Percentiles rank a stretch among this genome's conserved stretches.
Conservation (phyloP, 2,329 filamentous ascomycete species). For the Penicillium sp. region DNA sequence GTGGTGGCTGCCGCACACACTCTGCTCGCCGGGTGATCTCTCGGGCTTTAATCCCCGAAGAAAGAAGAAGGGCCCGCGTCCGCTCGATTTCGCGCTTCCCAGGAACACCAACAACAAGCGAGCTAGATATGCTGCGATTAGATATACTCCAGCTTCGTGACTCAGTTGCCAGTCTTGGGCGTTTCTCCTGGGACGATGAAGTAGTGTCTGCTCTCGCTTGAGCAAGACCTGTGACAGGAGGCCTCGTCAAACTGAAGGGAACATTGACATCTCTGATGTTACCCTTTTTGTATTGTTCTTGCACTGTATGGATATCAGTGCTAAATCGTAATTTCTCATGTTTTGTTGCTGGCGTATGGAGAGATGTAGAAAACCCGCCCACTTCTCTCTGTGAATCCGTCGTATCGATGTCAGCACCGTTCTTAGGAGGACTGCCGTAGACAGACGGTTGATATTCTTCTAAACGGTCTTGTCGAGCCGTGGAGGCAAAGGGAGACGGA, state of each 20-base stretch:
- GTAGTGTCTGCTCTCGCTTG: slow-evolving; percentile 34
- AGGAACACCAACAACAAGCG: slow-evolving; percentile 35
- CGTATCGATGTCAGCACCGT: no score
- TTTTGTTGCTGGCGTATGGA: no score
- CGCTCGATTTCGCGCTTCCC: slow-evolving; percentile 69
- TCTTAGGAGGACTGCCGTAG: no score
- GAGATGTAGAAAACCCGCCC: no score
- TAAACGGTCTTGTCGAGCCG: no score
- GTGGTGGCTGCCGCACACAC: slow-evolving; percentile 32
- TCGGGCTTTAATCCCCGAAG: slow-evolving; percentile 80
- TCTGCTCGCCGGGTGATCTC: slow-evolving; percentile 64
- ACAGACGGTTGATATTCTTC: no score
- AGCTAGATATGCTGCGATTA: slow-evolving; percentile 37
- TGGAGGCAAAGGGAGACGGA: no score
- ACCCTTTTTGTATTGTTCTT: no score
- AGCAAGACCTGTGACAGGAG: slow-evolving; percentile 43
- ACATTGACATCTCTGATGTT: no score
- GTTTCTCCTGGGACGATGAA: slow-evolving; percentile 25
- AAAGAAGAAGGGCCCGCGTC: slow-evolving; percentile 66
- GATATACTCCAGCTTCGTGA: slow-evolving; percentile 54
- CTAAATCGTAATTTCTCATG: no score
- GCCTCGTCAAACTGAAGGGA: slow-evolving; percentile 28
- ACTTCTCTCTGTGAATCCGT: no score
- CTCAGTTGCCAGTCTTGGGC: slow-evolving; percentile 32
- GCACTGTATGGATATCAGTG: no score